These are phyloP conservation scores for Kernera saxatilis DNA, from an alignment of 345 rosid species.

Conservation along the genomic window DNA sequence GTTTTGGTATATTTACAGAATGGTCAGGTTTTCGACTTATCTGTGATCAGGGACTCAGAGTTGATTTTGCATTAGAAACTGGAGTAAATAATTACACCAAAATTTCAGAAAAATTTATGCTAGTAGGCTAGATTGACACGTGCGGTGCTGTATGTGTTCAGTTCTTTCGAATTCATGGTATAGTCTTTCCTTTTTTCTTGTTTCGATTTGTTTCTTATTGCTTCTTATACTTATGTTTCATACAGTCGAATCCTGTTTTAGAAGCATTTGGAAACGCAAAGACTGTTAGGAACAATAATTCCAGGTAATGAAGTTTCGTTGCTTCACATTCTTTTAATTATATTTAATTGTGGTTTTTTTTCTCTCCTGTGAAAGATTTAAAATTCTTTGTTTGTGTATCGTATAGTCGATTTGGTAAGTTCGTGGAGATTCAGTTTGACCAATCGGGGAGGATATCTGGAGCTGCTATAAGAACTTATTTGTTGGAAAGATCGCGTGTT, in stretches of 20 bases:
- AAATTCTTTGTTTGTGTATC: neutral
- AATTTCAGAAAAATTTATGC: neutral
- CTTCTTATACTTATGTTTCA: conserved; percentile 19
- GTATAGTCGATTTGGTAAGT: conserved; percentile 96
- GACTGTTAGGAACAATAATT: conserved; percentile 95
- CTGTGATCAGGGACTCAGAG: neutral
- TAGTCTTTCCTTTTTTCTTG: neutral
- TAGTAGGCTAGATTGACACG: neutral
- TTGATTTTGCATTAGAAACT: neutral
- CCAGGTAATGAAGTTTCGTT: conserved; percentile 53
- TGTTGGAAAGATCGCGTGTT: conserved; percentile 98
- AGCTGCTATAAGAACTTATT: conserved; percentile 96
- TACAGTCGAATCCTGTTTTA: conserved; percentile 97
- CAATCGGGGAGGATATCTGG: conserved; percentile 84
- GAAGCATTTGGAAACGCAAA: conserved; percentile 99
- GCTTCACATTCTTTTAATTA: neutral
- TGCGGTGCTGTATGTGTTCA: neutral
- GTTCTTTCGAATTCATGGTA: neutral
- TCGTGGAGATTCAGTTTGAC: conserved; percentile 99
- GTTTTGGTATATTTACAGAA: neutral
- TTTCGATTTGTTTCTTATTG: conserved; percentile 1
- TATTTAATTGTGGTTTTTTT: neutral
- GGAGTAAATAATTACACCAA: neutral
- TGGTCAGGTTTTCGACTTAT: neutral
- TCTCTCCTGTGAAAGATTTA: neutral